A percentile compares a stretch with the other conserved stretches of the same genome.
phyloP scores from a whole-genome alignment of 1,139 yeast genomes.

The Sporopachydermia cereana region DNA sequence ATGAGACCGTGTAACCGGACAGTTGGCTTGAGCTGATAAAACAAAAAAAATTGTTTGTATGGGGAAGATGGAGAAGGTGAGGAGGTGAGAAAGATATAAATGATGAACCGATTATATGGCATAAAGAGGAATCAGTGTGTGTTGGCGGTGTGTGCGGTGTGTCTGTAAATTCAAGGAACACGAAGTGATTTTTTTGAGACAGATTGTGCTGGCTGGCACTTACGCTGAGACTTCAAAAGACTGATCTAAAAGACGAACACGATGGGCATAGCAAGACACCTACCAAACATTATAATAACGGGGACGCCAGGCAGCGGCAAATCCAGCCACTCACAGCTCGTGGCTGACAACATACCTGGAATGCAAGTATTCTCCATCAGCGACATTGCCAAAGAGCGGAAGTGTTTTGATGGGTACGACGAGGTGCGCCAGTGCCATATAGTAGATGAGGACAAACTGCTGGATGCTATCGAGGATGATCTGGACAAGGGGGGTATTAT shows the following conservation, averaged over 20 bases:
- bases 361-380: constrained; percentile 60
- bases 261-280: constrained; percentile 24
- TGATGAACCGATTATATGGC: too few relatives aligned
- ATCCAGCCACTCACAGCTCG: constrained; percentile 64
- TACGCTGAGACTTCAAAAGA: too few relatives aligned
- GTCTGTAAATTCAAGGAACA: too few relatives aligned
- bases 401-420: constrained; percentile 77
- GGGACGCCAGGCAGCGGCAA: constrained; percentile 99
- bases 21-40: background rate
- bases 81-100: too few relatives aligned
- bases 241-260: background rate
- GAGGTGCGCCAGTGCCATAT: constrained; percentile 75
- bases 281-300: constrained; percentile 79
- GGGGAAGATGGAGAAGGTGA: too few relatives aligned
- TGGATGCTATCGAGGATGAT: constrained; percentile 71
- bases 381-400: constrained; percentile 68
- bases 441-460: constrained; percentile 82
- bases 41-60: too few relatives aligned
- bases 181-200: too few relatives aligned
- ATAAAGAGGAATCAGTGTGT: too few relatives aligned
- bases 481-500: constrained; percentile 76
- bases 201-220: too few relatives aligned
- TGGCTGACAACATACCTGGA: constrained; percentile 39
- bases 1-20: background rate
- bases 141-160: too few relatives aligned